Evolutionary conservation across 2,329 filamentous ascomycete genomes (phyloP).

Genomic region (Talaromyces piceae): DNA sequence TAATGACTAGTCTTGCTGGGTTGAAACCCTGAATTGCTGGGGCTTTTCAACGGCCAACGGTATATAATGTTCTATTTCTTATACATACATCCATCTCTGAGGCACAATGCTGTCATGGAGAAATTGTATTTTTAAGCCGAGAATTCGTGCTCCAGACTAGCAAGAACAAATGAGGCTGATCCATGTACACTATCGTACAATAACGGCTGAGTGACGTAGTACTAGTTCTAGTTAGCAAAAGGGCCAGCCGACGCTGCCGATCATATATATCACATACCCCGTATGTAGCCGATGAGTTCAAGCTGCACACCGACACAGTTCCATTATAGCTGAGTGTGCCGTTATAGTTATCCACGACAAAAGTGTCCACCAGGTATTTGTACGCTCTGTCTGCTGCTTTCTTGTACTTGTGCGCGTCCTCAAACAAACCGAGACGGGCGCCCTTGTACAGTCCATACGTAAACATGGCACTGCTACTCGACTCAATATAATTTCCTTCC

Average conservation of each 20-base stretch:
- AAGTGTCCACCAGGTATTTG: slow-evolving; percentile 36
- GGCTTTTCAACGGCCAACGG: background rate
- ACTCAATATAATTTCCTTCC: slow-evolving; percentile 54
- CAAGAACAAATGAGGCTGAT: slow-evolving; percentile 19
- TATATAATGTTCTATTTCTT: background rate
- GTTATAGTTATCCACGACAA: slow-evolving; percentile 42
- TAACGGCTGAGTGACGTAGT: slow-evolving; percentile 19
- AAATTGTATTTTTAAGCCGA: background rate
- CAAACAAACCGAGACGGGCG: slow-evolving; percentile 25
- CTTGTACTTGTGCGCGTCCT: slow-evolving; percentile 26
- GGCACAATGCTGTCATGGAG: too few species aligned
- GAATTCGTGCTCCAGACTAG: slow-evolving; percentile 19
- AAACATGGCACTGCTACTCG: slow-evolving; percentile 53
- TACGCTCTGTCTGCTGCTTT: slow-evolving; percentile 38
- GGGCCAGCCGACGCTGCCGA: background rate
- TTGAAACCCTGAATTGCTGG: background rate
- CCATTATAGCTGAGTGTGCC: slow-evolving; percentile 46
- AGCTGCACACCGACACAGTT: slow-evolving; percentile 46
- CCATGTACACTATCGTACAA: slow-evolving; percentile 21
- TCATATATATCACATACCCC: slow-evolving; percentile 32
- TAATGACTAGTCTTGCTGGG: background rate
- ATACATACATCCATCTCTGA: background rate
- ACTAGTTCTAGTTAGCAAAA: slow-evolving; percentile 13
- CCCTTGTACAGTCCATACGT: slow-evolving; percentile 47
- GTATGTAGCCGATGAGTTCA: slow-evolving; percentile 44